phyloP scores from a whole-genome alignment of 177 flowering plant species.

The Vitis hybrid region DNA sequence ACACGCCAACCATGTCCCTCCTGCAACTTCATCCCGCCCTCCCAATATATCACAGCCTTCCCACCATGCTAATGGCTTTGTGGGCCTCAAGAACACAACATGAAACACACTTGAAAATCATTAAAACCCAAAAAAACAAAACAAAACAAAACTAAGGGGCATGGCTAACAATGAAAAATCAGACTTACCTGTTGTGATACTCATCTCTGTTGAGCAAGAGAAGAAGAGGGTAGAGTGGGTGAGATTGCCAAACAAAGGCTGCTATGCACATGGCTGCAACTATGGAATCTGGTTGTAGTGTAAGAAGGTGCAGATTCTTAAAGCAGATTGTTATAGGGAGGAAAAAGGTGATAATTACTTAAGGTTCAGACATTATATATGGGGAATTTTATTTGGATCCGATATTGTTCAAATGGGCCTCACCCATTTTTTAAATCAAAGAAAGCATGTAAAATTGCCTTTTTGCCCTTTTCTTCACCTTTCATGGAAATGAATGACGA shows the following conservation, averaged over 20 bases:
- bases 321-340: too few species aligned
- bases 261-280: constrained; percentile 63
- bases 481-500: too few species aligned
- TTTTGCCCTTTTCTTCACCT: too few species aligned
- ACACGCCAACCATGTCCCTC: constrained; percentile 67
- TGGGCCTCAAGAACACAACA: constrained; percentile 35
- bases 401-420: too few species aligned
- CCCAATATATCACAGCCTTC: constrained; percentile 49
- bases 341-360: too few species aligned
- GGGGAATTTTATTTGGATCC: too few species aligned
- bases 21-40: constrained; percentile 55
- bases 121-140: neutral
- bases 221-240: constrained; percentile 64
- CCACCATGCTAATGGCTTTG: constrained; percentile 56
- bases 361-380: too few species aligned
- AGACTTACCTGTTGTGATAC: constrained; percentile 46
- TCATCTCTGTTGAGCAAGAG: constrained; percentile 73
- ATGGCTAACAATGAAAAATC: neutral
- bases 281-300: too few species aligned
- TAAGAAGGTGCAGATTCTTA: too few species aligned
- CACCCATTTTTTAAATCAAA: neutral
- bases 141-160: neutral
- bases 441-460: too few species aligned
- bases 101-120: neutral
- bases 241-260: constrained; percentile 67